A percentile compares a stretch with the other conserved stretches of the same genome.
Conservation (phyloP, 495 filamentous ascomycete species). For the Penicillium lagena region DNA sequence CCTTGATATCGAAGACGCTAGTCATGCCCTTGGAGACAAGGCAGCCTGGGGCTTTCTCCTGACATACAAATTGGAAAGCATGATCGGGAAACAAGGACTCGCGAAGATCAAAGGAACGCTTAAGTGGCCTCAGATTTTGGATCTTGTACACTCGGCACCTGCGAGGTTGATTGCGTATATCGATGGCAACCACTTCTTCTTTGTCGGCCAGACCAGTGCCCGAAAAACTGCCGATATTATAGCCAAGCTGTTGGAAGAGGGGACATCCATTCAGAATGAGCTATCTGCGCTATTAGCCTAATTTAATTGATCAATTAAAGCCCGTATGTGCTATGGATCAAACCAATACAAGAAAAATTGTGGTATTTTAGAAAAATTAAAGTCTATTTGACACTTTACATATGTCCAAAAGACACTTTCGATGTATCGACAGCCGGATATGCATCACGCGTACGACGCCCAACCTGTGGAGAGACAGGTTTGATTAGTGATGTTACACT, state of each 20-base stretch:
- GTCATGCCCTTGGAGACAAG: conserved; percentile 10
- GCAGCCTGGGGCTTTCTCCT: conserved; percentile 14
- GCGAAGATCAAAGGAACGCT: conserved; percentile 1
- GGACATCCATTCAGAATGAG: neutral
- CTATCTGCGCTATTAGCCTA: too few species aligned
- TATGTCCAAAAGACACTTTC: too few species aligned
- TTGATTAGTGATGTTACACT: too few species aligned
- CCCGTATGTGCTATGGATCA: too few species aligned
- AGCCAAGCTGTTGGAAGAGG: conserved; percentile 3
- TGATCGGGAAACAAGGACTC: conserved; percentile 5
- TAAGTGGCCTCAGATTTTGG: conserved; percentile 9
- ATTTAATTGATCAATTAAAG: too few species aligned
- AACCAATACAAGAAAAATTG: too few species aligned
- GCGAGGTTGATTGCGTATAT: conserved; percentile 6
- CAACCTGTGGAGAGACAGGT: conserved; percentile 37
- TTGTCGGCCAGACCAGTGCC: conserved; percentile 14
- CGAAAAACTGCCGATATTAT: conserved; percentile 7
- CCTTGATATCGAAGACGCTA: conserved; percentile 4
- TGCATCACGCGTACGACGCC: conserved; percentile 59
- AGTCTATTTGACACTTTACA: too few species aligned
- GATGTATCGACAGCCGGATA: neutral
- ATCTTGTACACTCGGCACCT: conserved; percentile 13
- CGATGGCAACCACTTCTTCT: conserved; percentile 21
- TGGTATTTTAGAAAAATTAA: too few species aligned
- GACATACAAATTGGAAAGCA: conserved; percentile 8